Evolutionary conservation across 163 green algal species (phyloP), one percentile per base, ranked within the genome.

Genomic region (Prototheca wickerhamii): DNA sequence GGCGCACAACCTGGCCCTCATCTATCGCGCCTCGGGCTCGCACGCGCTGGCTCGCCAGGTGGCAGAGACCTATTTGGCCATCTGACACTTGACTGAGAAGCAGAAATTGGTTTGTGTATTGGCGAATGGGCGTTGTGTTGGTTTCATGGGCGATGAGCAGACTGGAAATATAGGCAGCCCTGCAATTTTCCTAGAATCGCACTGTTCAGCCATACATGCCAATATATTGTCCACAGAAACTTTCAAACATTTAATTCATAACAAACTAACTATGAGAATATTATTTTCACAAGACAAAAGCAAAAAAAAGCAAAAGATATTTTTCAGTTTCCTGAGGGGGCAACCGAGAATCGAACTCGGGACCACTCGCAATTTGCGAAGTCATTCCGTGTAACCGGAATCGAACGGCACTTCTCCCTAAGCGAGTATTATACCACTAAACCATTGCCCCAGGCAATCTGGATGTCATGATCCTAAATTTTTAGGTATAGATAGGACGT

Each of bases 1-100:
- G 8, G 90, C 90, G 4, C 81, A 91, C 70, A 97, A 97, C 67
- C 64, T 96, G 57, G 77, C 73, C 0, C 64, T 89, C 7, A 84
- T 96, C 33, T 91, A 91, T 63, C 58, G 66, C 29, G 66, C 58
- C 10, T 89, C 77, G 40, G 90, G 87, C 0, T 77, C 89, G 0
- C 25, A 59, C 10, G 56, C 67, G 3, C 68, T 96, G 58, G 89
- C 84, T 25, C 56, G 76, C 20, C 46, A 85, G 33, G 75, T 95
- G 29, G 73, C 90, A 68, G 61, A 59, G 0, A 65, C 69, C 40
- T 77, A 90, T 68, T 63, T 92, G 29, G 77, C 69, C 2, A 50
- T 91, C 2, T 91, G 58, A 81, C 26, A n/a, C n/a, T n/a, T n/a
- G n/a, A n/a, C n/a, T n/a, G n/a, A n/a, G n/a, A n/a, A n/a, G n/a